Evolutionary conservation across 495 filamentous ascomycete species (phyloP), one percentile per base, ranked within the genome.

Genomic region (Aspergillus cavernicola): DNA sequence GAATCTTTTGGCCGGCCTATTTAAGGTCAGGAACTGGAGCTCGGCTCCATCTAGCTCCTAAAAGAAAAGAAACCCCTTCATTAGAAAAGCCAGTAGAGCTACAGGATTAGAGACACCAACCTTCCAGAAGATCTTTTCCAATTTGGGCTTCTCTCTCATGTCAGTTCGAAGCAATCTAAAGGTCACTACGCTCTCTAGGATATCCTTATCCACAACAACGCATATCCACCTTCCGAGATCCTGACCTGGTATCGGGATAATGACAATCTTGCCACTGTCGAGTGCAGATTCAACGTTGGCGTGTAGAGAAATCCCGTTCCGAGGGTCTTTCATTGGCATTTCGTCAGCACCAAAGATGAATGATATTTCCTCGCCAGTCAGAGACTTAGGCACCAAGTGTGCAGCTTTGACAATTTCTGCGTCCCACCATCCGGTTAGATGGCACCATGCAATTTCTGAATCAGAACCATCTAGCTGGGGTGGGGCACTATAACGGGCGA

Each of bases 291-390:
- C 43, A 12, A 47, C 5, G 1, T 11, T 47, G 2, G 28, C 10
- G 3, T n/a, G 26, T 0, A 47, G 26, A 6, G 43, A 33, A 3
- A 47, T 32, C 19, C 53, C 53, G 16, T 50, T 56, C 2, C 53
- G 33, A 1, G 22, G 36, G 19, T 50, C 47, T 7, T 20, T 6
- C 11, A 54, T 22, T 4, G 50, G 36, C n/a, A 32, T 39, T 12
- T 57, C 53, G 38, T 53, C 39, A 13, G 41, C 49, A 12, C 60
- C 60, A 40, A 63, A 60, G 6, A 63, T 32, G 42, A 56, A 37
- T 2, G 56, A 29, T 15, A 63, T 15, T 41, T 63, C 60, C 13
- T 39, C 20, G n/a, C 16, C 0, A 13, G 28, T 24, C 13, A 63
- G 38, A 26, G 16, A 32, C 41, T 60, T 63, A 0, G 57, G 60